phyloP scores from a whole-genome alignment of 2,329 filamentous ascomycete genomes.

The Ophiostoma triangulosporum region DNA sequence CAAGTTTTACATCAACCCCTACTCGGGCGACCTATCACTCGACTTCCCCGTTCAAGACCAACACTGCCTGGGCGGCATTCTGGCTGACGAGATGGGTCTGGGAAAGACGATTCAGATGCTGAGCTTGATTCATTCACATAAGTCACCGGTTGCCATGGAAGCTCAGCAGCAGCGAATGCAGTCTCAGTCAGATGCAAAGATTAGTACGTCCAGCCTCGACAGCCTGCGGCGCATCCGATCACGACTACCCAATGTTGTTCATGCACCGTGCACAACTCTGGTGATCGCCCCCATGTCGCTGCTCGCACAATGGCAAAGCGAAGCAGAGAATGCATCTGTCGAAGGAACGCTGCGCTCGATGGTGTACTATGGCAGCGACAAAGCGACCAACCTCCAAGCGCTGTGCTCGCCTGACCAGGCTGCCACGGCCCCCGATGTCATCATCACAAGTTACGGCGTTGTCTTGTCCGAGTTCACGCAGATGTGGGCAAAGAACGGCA shows the following conservation, averaged over 20 bases:
- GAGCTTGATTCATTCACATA: constrained; percentile 77
- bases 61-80: constrained; percentile 80
- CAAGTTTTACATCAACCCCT: constrained; percentile 90
- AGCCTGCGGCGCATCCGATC: constrained; percentile 33
- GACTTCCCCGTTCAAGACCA: constrained; percentile 91
- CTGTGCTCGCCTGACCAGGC: constrained; percentile 66
- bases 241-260: constrained; percentile 34
- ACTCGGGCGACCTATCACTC: constrained; percentile 84
- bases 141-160: constrained; percentile 37
- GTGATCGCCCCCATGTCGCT: constrained; percentile 96
- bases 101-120: constrained; percentile 99
- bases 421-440: constrained; percentile 66
- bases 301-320: constrained; percentile 92
- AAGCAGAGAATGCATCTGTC: constrained; percentile 80
- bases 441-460: constrained; percentile 90
- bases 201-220: constrained; percentile 33
- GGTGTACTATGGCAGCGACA: constrained; percentile 87
- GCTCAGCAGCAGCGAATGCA: constrained; percentile 20
- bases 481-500: constrained; percentile 34
- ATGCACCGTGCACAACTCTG: constrained; percentile 77
- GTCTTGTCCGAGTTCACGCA: constrained; percentile 82
- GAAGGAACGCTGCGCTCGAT: constrained; percentile 70
- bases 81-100: constrained; percentile 95
- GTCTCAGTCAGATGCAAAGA: constrained; percentile 12
- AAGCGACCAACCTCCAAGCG: constrained; percentile 61